phyloP scores from a whole-genome alignment of 129 eudicot species.

The Calendula officinalis region DNA sequence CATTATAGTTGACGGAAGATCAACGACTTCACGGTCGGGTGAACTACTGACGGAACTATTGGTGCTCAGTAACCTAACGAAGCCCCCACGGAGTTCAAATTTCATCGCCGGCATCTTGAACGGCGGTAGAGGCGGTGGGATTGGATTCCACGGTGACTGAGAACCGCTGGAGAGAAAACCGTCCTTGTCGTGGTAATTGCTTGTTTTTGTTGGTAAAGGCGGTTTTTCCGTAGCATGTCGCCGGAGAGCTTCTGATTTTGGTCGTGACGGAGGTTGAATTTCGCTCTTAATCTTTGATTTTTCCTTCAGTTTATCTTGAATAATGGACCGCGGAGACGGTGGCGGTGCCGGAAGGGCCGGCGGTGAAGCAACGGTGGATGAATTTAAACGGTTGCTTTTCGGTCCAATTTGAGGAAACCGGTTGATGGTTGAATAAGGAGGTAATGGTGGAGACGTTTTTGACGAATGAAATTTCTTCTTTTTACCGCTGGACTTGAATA shows the following conservation, averaged over 20 bases:
- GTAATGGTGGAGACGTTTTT: constrained; percentile 26
- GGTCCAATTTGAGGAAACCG: constrained; percentile 27
- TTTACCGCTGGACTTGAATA: constrained; percentile 39
- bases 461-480: constrained; percentile 26
- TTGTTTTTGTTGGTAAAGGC: constrained; percentile 45
- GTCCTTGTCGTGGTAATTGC: constrained; percentile 20
- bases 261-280: constrained; percentile 27
- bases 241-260: constrained; percentile 5
- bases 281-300: background rate
- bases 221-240: constrained; percentile 35
- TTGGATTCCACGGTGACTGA: constrained; percentile 36
- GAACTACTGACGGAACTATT: constrained; percentile 49
- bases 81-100: constrained; percentile 37
- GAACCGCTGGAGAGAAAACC: constrained; percentile 28
- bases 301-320: background rate
- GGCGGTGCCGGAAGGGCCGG: background rate
- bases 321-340: background rate
- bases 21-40: constrained; percentile 47
- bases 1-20: constrained; percentile 18
- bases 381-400: constrained; percentile 34
- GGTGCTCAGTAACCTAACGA: constrained; percentile 38
- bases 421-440: constrained; percentile 43
- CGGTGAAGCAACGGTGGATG: constrained; percentile 19
- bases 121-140: constrained; percentile 45
- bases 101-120: constrained; percentile 23